Base-by-base conservation (phyloP, 768 basidiomycete species). In the Boletus reticulatus region DNA sequence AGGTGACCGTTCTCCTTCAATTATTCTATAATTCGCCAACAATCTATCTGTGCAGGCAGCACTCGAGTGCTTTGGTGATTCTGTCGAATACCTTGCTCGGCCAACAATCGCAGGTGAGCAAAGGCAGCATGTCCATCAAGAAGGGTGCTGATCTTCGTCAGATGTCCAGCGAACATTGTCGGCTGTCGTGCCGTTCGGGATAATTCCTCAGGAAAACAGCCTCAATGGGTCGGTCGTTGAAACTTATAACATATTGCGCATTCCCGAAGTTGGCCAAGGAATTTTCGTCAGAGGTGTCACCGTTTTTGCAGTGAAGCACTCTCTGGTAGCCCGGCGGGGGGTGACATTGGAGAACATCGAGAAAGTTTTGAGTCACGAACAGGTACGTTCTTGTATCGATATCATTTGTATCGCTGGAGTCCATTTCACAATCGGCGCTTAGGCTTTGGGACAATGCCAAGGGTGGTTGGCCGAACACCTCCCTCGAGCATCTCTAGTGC, bases 381-480 rank as follows among this genome's bases (percentile, higher is more conserved):
- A 92, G 75, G 90, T 89, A 52, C 43, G 71, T 62, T 22, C 39
- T 27, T 46, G 48, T 38, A 31, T 37, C 48, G 64, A 51, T 27
- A 36, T 42, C 17, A 7, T 43, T 49, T 4, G n/a, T 50, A 5
- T 50, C 1, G 14, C 6, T 16, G 8, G 17, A 41, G 7, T 4
- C 38, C 37, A 37, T 46, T n/a, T 53, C 47, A 59, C 38, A 48
- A 48, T 52, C 12, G 22, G 22, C 22, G 39, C 24, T 13, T 57
- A 92, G 89, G 89, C 89, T 14, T 70, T 92, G 24, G 90, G 90
- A 16, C 90, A 93, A 70, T 93, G 90, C 68, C 76, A 75, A n/a
- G 72, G 65, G 17, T 92, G 88, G 71, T 69, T 92, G 19, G 62
- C 72, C 13, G 63, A 70, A 49, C 67, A 81, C 43, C 68, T 92